phyloP scores from a whole-genome alignment of 805 yeast species.

The Maudiozyma bulderi region DNA sequence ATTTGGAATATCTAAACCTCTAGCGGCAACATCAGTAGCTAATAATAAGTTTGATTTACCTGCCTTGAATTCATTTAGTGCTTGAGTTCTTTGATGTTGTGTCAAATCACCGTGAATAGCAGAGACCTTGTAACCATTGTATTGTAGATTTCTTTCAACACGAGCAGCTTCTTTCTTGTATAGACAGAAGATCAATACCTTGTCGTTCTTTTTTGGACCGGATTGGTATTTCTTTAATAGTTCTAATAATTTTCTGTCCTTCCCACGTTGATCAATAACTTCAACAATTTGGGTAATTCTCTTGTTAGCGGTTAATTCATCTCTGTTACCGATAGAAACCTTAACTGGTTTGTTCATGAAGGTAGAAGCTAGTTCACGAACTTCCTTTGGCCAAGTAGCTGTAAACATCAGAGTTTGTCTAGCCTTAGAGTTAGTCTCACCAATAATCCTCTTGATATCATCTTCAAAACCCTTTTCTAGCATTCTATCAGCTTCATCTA shows the following conservation, averaged over 20 bases:
- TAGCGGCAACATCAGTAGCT: constrained; percentile 97
- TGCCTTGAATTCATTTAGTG: constrained; percentile 73
- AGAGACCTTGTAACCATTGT: constrained; percentile 72
- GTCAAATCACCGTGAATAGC: constrained; percentile 95
- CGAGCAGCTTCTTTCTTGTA: constrained; percentile 95
- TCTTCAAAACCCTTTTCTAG: constrained; percentile 96
- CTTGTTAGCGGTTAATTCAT: constrained; percentile 89
- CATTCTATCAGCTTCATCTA: constrained; percentile 99
- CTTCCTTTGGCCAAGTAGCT: constrained; percentile 99
- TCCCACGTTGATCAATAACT: constrained; percentile 72
- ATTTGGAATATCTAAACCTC: constrained; percentile 96
- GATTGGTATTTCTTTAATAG: constrained; percentile 67
- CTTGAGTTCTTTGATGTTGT: constrained; percentile 85
- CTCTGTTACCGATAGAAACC: constrained; percentile 88
- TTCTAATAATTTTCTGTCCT: constrained; percentile 67
- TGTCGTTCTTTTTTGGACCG: constrained; percentile 59
- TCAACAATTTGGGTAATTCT: constrained; percentile 90
- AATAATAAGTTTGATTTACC: constrained; percentile 69
- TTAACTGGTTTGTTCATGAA: constrained; percentile 83
- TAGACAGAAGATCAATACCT: constrained; percentile 82
- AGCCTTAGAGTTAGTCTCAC: constrained; percentile 38
- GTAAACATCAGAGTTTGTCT: constrained; percentile 97
- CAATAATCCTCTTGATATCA: constrained; percentile 79
- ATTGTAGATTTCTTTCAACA: constrained; percentile 63
- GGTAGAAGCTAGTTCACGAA: constrained; percentile 77